Base-by-base conservation (phyloP, 2,329 filamentous ascomycete genomes). In the Fusarium floridanum region DNA sequence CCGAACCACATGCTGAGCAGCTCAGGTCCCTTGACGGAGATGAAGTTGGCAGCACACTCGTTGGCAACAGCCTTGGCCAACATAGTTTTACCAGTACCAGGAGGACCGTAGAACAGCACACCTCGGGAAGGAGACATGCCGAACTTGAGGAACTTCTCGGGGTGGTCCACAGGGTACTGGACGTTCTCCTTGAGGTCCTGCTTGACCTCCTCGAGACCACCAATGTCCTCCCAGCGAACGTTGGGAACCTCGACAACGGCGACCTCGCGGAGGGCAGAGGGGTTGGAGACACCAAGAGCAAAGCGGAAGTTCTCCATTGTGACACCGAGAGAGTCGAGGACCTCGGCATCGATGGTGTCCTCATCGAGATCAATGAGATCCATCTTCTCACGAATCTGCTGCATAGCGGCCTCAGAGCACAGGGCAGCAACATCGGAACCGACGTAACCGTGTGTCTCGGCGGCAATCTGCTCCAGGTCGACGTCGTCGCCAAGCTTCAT, bases 221-320 rank as follows among this genome's bases (percentile, higher is more conserved):
- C 97, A 86, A 99, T 98, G 82, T 99, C 97, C 86, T 99, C 97
- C 97, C 97, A 99, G 85, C 96, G 95, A 77, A 98, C 95, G 84
- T 99, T 99, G 87, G 97, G 97, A 80, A 98, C 96, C 86, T 99
- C 97, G 85, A 99, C 97, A 78, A 99, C 97, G 64, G 97, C 97
- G 81, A 99, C 97, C 86, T 99, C 97, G 85, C 97, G 97, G 66
- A 99, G 95, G 77, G 97, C 97, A 76, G 97, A 98, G 80, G 97
- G 97, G 91, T 99, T 99, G 85, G 95, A 98, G 71, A 98, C 95
- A 80, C 97, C 97, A 61, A 99, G 93, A 71, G 97, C 96, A 81
- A 98, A 99, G 80, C 95, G 94, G 94, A 99, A 99, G 91, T 99
- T 99, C 86, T 99, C 97, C 95, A 98, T 98, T 72, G 97, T 99